Base-by-base conservation (phyloP, 345 rosid species). In the Xanthoceras sorbifolium region DNA sequence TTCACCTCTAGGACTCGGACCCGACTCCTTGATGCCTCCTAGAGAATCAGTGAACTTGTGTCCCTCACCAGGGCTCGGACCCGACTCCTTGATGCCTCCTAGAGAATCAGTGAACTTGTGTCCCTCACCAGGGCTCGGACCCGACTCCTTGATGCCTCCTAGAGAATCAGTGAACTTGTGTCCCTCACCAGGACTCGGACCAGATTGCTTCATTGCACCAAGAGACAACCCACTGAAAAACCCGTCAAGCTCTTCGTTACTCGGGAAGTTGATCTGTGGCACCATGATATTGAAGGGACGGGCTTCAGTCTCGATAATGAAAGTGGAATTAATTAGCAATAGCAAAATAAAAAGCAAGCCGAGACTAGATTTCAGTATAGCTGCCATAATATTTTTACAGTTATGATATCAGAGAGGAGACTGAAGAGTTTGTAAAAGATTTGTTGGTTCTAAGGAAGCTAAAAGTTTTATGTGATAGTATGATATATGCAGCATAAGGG, bases 61-160 rank as follows among this genome's bases (percentile, higher is more conserved):
- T 44, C 85, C 83, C 1, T 23, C 50, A 0, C 80, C 78, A 4
- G 85, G 82, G 15, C 78, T 76, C 9, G 78, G 84, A 36, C 91
- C 88, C 0, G 87, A 80, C 18, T 83, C 52, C 71, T 78, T 83
- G 17, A 71, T 85, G 66, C 78, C 82, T 14, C 82, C 84, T 8
- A 85, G 66, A 12, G 75, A 71, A 1, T 83, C 74, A 18, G 74
- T 76, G 69, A 63, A 79, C 70, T 57, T 74, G 78, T 88, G 90
- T 38, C 90, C 91, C 4, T 38, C 9, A 22, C 88, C 88, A 0
- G 90, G 91, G 74, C 92, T 88, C 3, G 82, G 86, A 28, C 92
- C 89, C 0, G 88, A 81, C 11, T 84, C 34, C 65, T 80, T 84
- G 14, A 74, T 86, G 62, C 74, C 84, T 17, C 83, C 84, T 2